These are phyloP conservation scores for Lentinula aciculospora DNA, from an alignment of 768 basidiomycete species.

Conservation along the genomic window DNA sequence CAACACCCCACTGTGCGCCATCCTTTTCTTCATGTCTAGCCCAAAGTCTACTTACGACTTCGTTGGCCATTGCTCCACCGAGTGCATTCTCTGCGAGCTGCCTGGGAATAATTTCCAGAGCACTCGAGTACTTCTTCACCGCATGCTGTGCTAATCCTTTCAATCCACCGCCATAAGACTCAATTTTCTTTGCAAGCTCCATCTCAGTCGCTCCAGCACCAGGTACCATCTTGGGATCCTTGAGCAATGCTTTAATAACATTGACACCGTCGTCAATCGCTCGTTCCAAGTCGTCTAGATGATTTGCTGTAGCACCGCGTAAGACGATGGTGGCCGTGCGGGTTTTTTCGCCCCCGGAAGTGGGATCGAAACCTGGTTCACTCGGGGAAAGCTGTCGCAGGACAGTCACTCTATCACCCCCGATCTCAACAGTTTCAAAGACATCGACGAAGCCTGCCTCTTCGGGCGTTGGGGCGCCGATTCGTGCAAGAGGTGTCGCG, in stretches of 20 bases:
- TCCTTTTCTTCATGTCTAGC: conserved; percentile 81
- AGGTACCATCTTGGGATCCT: conserved; percentile 85
- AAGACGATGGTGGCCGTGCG: conserved; percentile 92
- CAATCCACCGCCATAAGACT: conserved; percentile 80
- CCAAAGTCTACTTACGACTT: conserved; percentile 84
- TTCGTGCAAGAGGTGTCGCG: conserved; percentile 91
- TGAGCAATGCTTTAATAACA: conserved; percentile 89
- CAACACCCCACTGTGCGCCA: conserved; percentile 74
- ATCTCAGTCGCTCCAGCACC: conserved; percentile 95
- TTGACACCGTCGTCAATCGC: conserved; percentile 96
- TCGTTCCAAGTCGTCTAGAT: conserved; percentile 92
- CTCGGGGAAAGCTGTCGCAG: conserved; percentile 74
- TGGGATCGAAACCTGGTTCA: conserved; percentile 57
- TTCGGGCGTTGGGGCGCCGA: conserved; percentile 94
- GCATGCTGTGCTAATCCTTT: conserved; percentile 92
- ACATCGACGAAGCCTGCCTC: conserved; percentile 93
- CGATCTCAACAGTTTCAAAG: conserved; percentile 93
- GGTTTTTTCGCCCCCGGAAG: conserved; percentile 58
- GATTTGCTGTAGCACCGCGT: conserved; percentile 91
- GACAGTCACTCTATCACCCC: conserved; percentile 96
- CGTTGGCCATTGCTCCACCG: conserved; percentile 87
- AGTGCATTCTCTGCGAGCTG: conserved; percentile 95
- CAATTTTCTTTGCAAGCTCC: conserved; percentile 82
- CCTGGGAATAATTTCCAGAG: conserved; percentile 88
- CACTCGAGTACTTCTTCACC: conserved; percentile 83